A percentile compares a stretch with the other conserved stretches of the same genome.
Evolutionary conservation across 1,284 basidiomycete species (phyloP).

Genomic region (Leccinum pallidistipes): DNA sequence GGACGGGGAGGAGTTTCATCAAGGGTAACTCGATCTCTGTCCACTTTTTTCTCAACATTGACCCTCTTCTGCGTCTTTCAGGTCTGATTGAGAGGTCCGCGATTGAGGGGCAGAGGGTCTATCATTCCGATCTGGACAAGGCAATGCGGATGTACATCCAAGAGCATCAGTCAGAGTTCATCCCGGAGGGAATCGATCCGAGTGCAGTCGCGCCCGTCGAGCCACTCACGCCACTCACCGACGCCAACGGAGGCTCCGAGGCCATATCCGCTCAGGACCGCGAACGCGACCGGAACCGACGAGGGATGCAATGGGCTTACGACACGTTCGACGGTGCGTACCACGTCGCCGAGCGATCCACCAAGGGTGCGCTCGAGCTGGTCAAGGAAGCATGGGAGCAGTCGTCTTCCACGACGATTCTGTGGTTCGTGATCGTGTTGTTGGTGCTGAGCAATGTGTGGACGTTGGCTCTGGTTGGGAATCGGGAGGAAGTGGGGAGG

Average conservation of each 20-base stretch:
- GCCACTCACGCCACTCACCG: conserved; percentile 24
- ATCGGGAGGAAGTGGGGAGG: conserved; percentile 52
- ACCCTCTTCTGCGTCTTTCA: conserved; percentile 30
- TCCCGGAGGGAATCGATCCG: conserved; percentile 76
- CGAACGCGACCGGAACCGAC: conserved; percentile 66
- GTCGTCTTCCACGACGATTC: conserved; percentile 63
- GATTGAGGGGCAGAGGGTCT: conserved; percentile 93
- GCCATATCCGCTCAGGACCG: conserved; percentile 35
- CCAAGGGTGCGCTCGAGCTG: conserved; percentile 69
- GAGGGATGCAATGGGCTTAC: conserved; percentile 81
- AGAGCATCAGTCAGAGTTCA: conserved; percentile 86
- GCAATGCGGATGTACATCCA: conserved; percentile 88
- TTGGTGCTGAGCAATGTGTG: conserved; percentile 78
- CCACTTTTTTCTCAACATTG: not conserved
- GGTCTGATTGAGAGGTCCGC: conserved; percentile 92
- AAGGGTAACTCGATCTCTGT: conserved; percentile 56
- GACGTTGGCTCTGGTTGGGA: conserved; percentile 61
- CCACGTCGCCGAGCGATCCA: conserved; percentile 67
- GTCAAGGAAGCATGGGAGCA: conserved; percentile 75
- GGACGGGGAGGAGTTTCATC: conserved; percentile 96
- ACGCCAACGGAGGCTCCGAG: conserved; percentile 13
- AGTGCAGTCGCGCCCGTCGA: conserved; percentile 43
- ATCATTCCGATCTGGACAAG: conserved; percentile 82
- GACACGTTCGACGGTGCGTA: conserved; percentile 78
- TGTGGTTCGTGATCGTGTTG: conserved; percentile 69